A percentile compares a stretch with the other conserved stretches of the same genome.
Conservation (phyloP, 371 early-diverging fungal species). For the Mortierella sp. region DNA sequence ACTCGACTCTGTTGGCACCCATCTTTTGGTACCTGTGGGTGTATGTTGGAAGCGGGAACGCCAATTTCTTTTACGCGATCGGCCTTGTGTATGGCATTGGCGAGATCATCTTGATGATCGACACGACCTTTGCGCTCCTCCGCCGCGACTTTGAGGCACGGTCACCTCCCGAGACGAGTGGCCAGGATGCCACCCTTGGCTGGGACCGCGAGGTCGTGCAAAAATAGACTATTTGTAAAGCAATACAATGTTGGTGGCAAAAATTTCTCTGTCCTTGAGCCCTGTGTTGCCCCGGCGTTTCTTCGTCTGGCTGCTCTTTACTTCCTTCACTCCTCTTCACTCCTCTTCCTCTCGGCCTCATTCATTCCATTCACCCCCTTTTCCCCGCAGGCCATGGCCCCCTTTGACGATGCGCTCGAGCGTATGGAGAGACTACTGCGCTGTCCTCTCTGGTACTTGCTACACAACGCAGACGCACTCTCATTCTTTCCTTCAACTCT, state of each 20-base stretch:
- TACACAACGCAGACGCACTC: background rate
- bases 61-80: slow-evolving; percentile 97
- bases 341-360: background rate
- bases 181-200: slow-evolving; percentile 13
- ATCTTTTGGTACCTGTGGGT: slow-evolving; percentile 96
- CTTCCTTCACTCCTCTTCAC: background rate
- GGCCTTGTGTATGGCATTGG: slow-evolving; percentile 92
- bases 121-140: slow-evolving; percentile 79
- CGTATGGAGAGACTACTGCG: slow-evolving; percentile 30
- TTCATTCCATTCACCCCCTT: background rate
- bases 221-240: slow-evolving; percentile 4
- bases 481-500: background rate
- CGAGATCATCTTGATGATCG: slow-evolving; percentile 85
- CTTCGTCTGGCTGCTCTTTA: background rate
- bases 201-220: slow-evolving; percentile 55
- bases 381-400: slow-evolving; percentile 14
- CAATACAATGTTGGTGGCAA: slow-evolving; percentile 6
- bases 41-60: slow-evolving; percentile 94
- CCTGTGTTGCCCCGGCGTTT: background rate
- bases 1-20: slow-evolving; percentile 85
- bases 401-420: slow-evolving; percentile 47
- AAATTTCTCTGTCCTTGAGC: background rate
- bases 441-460: slow-evolving; percentile 42
- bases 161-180: slow-evolving; percentile 39
- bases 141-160: slow-evolving; percentile 83